Percentiles rank a stretch among this genome's conserved stretches.
phyloP scores from a whole-genome alignment of 2,329 filamentous ascomycete species.

The Chrysoporthe deuterocubensis region DNA sequence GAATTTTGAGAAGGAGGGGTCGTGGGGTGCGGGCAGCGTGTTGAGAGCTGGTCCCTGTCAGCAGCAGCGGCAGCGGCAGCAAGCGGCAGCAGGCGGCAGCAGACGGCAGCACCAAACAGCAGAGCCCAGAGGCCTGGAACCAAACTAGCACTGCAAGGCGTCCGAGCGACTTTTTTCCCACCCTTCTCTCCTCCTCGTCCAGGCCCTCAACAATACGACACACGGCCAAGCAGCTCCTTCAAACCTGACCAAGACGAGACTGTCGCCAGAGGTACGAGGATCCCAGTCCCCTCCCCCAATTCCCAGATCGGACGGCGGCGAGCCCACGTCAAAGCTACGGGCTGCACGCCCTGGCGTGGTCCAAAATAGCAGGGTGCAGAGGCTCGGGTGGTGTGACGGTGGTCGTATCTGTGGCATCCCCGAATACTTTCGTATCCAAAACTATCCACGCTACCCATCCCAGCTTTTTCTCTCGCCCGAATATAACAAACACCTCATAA shows the following conservation, averaged over 20 bases:
- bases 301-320: neutral
- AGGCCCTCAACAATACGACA: conserved; percentile 11
- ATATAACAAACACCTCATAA: conserved; percentile 28
- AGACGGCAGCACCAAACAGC: neutral
- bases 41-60: conserved; percentile 16
- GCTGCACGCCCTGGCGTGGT: neutral
- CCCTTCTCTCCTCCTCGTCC: neutral
- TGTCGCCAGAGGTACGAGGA: conserved; percentile 5
- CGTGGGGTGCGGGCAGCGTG: conserved; percentile 9
- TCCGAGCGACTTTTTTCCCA: conserved; percentile 27
- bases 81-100: neutral
- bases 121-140: conserved; percentile 6
- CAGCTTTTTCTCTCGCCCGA: conserved; percentile 29
- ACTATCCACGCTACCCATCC: conserved; percentile 16
- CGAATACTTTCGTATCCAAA: conserved; percentile 5
- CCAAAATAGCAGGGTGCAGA: conserved; percentile 4
- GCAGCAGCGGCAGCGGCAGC: neutral
- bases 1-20: conserved; percentile 26
- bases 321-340: neutral
- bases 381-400: conserved; percentile 16
- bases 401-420: conserved; percentile 12
- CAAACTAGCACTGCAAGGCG: neutral
- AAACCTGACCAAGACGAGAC: neutral
- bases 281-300: neutral
- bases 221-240: conserved; percentile 14